Base-by-base conservation (phyloP, 192 early-diverging fungal genomes). In the Umbelopsis ramanniana region DNA sequence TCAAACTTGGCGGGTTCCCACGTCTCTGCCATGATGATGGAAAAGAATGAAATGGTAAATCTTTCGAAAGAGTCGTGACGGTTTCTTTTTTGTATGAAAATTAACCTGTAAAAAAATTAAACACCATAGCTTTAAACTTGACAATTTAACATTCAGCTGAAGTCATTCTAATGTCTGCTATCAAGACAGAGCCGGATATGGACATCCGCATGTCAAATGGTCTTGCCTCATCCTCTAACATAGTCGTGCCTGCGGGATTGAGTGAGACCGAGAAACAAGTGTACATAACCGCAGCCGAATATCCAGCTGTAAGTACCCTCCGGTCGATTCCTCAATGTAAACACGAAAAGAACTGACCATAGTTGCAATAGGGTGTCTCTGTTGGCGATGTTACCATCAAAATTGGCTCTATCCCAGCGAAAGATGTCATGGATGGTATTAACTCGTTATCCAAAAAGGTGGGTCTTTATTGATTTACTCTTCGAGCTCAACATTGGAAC, bases 1-100 rank as follows among this genome's bases (percentile, higher is more conserved):
- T 81, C 79, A 76, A 76, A 81, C 6, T 70, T 29, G n/a, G 72
- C 69, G 43, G 69, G 69, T 66, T 81, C 68, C 72, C 68, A 78
- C 17, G 33, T 63, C 33, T 29, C 26, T 63, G 57, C 29, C 57
- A 63, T 63, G 15, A 63, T 63, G 57, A 50, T 50, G 9, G 48
- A 11, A 35, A 63, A 37, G 40, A 43, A 11, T 63, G 57, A 23
- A 33, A 29, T 8, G 29, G 33, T 19, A 12, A 63, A 35, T 63
- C 15, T 37, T 19, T 63, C 57, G 15, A 63, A 37, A 35, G 24
- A 11, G 26, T 37, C 26, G 57, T 63, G 57, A 63, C 57, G 17
- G 57, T 26, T 63, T 26, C 40, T 43, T 63, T 43, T 63, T 37
- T 37, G 26, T 3, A 38, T 6, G 35, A 63, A 63, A 29, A 11